These are phyloP conservation scores for Penicillium sclerotiorum DNA, from an alignment of 2,329 filamentous ascomycete genomes.

Conservation along the genomic window DNA sequence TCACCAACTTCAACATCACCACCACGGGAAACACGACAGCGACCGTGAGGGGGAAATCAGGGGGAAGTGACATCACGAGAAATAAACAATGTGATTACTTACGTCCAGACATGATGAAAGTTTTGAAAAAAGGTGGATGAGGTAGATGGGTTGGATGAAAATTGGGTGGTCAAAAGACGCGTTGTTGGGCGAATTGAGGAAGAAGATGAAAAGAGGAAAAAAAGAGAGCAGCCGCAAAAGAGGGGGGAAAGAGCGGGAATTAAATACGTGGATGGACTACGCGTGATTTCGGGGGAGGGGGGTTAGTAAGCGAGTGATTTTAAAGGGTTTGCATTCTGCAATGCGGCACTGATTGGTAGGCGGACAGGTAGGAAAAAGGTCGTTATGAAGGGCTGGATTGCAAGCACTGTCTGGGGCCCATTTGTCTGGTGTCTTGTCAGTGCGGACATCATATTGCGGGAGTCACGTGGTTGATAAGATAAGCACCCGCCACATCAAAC, in stretches of 20 bases:
- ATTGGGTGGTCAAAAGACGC: slow-evolving; percentile 11
- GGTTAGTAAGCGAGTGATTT: slow-evolving; percentile 26
- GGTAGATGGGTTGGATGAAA: slow-evolving; percentile 20
- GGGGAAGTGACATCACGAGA: too few relatives aligned
- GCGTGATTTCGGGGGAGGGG: slow-evolving; percentile 27
- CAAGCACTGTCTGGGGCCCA: slow-evolving; percentile 27
- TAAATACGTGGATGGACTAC: slow-evolving; percentile 40
- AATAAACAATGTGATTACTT: slow-evolving; percentile 26
- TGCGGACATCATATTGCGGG: slow-evolving; percentile 2
- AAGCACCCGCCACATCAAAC: slow-evolving; percentile 1
- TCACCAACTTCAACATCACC: slow-evolving; percentile 14
- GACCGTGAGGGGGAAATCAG: slow-evolving; percentile 5
- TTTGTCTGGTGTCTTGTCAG: slow-evolving; percentile 21
- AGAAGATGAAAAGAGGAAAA: slow-evolving; percentile 20
- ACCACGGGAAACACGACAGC: not conserved
- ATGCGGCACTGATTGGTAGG: slow-evolving; percentile 38
- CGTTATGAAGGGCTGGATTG: slow-evolving; percentile 46
- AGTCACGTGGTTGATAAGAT: slow-evolving; percentile 28
- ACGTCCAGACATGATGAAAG: slow-evolving; percentile 46
- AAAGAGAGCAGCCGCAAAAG: slow-evolving; percentile 18
- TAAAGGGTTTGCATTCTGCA: slow-evolving; percentile 28
- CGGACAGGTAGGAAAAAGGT: slow-evolving; percentile 34
- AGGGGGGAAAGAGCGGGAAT: slow-evolving; percentile 19
- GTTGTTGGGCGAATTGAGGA: slow-evolving; percentile 19
- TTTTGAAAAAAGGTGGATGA: slow-evolving; percentile 15